phyloP scores from a whole-genome alignment of 768 basidiomycete genomes.

The Lyophyllum decastes region DNA sequence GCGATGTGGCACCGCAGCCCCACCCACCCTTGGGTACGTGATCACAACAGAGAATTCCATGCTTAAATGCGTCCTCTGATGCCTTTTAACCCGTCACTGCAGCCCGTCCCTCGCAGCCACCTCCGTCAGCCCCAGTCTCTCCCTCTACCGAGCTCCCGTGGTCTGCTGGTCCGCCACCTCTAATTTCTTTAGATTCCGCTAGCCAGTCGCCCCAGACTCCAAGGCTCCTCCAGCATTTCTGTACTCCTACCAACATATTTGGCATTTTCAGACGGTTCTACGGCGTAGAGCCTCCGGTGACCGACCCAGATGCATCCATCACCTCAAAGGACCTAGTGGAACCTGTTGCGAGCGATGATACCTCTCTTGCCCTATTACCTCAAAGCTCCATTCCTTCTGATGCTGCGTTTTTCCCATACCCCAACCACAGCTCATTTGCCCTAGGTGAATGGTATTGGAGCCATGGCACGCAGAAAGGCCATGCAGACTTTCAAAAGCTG shows the following conservation, averaged over 20 bases:
- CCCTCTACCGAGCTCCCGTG: too few species aligned
- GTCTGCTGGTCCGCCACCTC: neutral
- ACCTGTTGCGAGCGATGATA: neutral
- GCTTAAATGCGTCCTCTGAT: too few species aligned
- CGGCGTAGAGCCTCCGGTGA: neutral
- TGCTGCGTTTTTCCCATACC: conserved; percentile 1
- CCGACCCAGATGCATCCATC: neutral
- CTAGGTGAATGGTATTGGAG: conserved; percentile 14
- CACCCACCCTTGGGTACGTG: neutral
- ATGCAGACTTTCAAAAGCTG: conserved; percentile 5
- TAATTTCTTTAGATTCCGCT: too few species aligned
- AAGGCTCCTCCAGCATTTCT: neutral
- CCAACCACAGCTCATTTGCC: conserved; percentile 11
- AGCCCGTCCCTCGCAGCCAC: too few species aligned
- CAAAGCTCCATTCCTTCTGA: neutral
- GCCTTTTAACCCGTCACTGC: too few species aligned
- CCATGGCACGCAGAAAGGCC: conserved; percentile 1
- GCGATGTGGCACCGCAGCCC: neutral
- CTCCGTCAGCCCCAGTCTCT: too few species aligned
- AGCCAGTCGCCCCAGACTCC: too few species aligned
- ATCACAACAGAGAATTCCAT: too few species aligned
- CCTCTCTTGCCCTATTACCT: neutral
- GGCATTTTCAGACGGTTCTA: neutral
- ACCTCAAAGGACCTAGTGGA: neutral
- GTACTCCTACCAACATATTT: neutral